phyloP scores from a whole-genome alignment of 1,139 yeast species.

The Blastobotrys ciferrii region DNA sequence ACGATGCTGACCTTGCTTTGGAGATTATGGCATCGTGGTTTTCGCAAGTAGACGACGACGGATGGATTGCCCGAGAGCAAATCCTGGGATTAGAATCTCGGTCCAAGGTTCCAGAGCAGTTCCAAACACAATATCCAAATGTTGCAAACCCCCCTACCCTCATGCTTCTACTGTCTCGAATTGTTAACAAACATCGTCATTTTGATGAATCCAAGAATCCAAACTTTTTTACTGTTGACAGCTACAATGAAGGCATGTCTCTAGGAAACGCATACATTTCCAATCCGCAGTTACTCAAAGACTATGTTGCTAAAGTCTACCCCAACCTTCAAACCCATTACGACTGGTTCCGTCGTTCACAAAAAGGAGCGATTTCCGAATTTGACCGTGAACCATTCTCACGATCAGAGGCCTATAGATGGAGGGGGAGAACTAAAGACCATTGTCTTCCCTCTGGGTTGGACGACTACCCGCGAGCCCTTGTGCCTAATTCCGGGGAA shows the following conservation, averaged over 20 bases:
- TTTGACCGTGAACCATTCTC: constrained; percentile 60
- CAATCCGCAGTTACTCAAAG: constrained; percentile 59
- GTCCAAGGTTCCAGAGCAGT: constrained; percentile 82
- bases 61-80: constrained; percentile 97
- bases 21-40: constrained; percentile 90
- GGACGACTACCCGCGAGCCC: constrained; percentile 92
- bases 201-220: constrained; percentile 6
- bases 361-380: constrained; percentile 70
- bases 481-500: constrained; percentile 82
- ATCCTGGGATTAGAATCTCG: constrained; percentile 91
- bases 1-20: constrained; percentile 79
- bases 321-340: constrained; percentile 77
- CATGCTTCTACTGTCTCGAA: constrained; percentile 70
- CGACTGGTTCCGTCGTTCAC: constrained; percentile 83
- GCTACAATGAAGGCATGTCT: constrained; percentile 2
- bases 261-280: constrained; percentile 51
- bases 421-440: constrained; percentile 87
- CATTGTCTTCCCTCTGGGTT: constrained; percentile 92
- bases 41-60: constrained; percentile 75
- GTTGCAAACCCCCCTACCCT: constrained; percentile 96
- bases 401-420: constrained; percentile 69
- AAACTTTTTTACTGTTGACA: constrained; percentile 8
- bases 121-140: constrained; percentile 81
- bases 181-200: constrained; percentile 50
- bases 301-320: constrained; percentile 64